Percentiles rank a stretch among this genome's conserved stretches.
These are phyloP conservation scores for Boletus mariae DNA, from an alignment of 1,284 basidiomycete species.

Conservation along the genomic window DNA sequence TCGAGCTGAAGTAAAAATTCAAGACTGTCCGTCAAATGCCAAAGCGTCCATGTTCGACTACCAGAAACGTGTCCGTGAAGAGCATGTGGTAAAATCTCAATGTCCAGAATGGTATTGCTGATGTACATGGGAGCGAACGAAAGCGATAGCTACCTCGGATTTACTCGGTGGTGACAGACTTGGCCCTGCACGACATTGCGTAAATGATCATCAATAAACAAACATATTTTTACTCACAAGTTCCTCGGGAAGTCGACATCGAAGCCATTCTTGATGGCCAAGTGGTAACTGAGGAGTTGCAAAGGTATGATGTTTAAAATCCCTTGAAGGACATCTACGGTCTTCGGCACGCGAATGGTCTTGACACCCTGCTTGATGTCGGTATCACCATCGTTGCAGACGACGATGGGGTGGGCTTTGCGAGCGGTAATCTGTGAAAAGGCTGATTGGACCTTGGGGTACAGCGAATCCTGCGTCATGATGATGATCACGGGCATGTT, in stretches of 20 bases:
- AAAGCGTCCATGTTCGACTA: slow-evolving; percentile 30
- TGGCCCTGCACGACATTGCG: slow-evolving; percentile 51
- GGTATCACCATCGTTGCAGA: slow-evolving; percentile 93
- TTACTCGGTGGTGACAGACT: slow-evolving; percentile 83
- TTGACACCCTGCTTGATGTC: slow-evolving; percentile 73
- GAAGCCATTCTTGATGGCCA: slow-evolving; percentile 92
- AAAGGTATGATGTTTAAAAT: slow-evolving; percentile 96
- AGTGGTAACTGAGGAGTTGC: slow-evolving; percentile 94
- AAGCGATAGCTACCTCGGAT: not conserved
- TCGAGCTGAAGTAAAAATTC: not conserved
- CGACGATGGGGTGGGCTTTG: slow-evolving; percentile 93
- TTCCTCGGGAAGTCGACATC: slow-evolving; percentile 99
- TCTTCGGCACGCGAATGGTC: slow-evolving; percentile 91
- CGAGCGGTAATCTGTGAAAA: slow-evolving; percentile 96
- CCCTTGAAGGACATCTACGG: slow-evolving; percentile 94
- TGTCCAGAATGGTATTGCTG: slow-evolving; percentile 8
- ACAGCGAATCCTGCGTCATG: slow-evolving; percentile 98
- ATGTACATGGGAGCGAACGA: not conserved
- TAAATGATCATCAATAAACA: slow-evolving; percentile 7
- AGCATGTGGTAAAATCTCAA: slow-evolving; percentile 10
- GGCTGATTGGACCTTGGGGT: slow-evolving; percentile 97
- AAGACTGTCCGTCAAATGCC: slow-evolving; percentile 20
- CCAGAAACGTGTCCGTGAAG: slow-evolving; percentile 23
- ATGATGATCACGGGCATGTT: slow-evolving; percentile 98
- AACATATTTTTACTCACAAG: slow-evolving; percentile 52